Percentiles rank a stretch among this genome's conserved stretches.
phyloP scores from a whole-genome alignment of 495 filamentous ascomycete genomes.

The Stereocaulon alpinum region DNA sequence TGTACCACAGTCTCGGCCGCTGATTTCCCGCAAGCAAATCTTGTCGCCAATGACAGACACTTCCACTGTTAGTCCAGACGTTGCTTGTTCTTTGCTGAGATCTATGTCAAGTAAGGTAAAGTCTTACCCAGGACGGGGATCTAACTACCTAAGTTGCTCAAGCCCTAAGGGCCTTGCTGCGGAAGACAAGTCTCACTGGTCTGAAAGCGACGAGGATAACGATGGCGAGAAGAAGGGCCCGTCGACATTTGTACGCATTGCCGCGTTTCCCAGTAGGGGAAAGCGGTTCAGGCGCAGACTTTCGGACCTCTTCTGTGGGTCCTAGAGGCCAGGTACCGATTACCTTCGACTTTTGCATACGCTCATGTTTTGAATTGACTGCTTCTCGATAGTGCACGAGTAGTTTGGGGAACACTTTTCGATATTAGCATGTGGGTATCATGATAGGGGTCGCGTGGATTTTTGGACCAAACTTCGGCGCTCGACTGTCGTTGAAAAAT shows the following conservation, averaged over 20 bases:
- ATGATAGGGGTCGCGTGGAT: too few relatives aligned
- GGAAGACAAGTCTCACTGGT: slow-evolving; percentile 12
- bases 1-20: neutral
- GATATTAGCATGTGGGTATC: neutral
- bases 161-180: neutral
- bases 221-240: neutral
- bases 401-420: too few relatives aligned
- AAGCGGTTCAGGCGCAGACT: slow-evolving; percentile 17
- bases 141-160: neutral
- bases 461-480: too few relatives aligned
- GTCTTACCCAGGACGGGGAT: neutral
- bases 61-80: slow-evolving; percentile 2
- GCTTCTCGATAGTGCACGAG: neutral
- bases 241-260: slow-evolving; percentile 8
- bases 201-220: neutral
- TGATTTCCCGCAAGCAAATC: neutral
- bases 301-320: slow-evolving; percentile 2
- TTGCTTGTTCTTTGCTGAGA: neutral
- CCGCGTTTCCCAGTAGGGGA: neutral
- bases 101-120: neutral
- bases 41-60: neutral
- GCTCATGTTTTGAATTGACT: neutral
- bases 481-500: too few relatives aligned
- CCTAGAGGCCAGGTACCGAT: neutral
- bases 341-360: too few relatives aligned